Percentiles rank a stretch among this genome's conserved stretches.
Evolutionary conservation across 495 filamentous ascomycete genomes (phyloP).

Genomic region (Pyronema domesticum): DNA sequence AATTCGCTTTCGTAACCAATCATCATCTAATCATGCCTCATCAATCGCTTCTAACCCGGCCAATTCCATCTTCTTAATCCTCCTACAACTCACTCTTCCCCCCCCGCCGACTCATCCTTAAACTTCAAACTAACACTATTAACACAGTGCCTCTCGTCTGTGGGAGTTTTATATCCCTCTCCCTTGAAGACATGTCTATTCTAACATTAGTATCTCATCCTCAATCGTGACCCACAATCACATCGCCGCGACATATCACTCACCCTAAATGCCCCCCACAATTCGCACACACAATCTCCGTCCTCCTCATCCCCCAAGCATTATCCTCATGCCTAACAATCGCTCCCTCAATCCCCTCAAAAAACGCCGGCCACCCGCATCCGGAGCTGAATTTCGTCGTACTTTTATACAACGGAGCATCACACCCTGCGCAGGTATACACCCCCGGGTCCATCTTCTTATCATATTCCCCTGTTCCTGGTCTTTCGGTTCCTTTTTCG

Average conservation of each 20-base stretch:
- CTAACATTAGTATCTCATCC: slow-evolving; percentile 1
- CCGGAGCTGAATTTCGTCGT: slow-evolving; percentile 87
- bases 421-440: slow-evolving; percentile 73
- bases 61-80: too few species aligned
- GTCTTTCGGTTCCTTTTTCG: slow-evolving; percentile 72
- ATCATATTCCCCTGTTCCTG: slow-evolving; percentile 67
- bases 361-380: slow-evolving; percentile 97
- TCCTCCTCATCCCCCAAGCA: slow-evolving; percentile 65
- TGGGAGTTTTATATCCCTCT: slow-evolving; percentile 75
- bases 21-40: too few species aligned
- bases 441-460: slow-evolving; percentile 65
- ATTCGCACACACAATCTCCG: slow-evolving; percentile 82
- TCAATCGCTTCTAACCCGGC: too few species aligned
- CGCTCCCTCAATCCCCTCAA: slow-evolving; percentile 78
- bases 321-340: slow-evolving; percentile 63
- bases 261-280: slow-evolving; percentile 82
- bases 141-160: slow-evolving; percentile 92
- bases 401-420: slow-evolving; percentile 75
- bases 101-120: slow-evolving; percentile 30
- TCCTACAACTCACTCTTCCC: too few species aligned
- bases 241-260: not conserved
- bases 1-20: too few species aligned
- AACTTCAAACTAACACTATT: slow-evolving; percentile 89
- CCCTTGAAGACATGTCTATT: slow-evolving; percentile 78
- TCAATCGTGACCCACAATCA: not conserved